A percentile compares a stretch with the other conserved stretches of the same genome.
Evolutionary conservation across 2,329 filamentous ascomycete genomes (phyloP).

Genomic region (Acrodontium crateriforme): DNA sequence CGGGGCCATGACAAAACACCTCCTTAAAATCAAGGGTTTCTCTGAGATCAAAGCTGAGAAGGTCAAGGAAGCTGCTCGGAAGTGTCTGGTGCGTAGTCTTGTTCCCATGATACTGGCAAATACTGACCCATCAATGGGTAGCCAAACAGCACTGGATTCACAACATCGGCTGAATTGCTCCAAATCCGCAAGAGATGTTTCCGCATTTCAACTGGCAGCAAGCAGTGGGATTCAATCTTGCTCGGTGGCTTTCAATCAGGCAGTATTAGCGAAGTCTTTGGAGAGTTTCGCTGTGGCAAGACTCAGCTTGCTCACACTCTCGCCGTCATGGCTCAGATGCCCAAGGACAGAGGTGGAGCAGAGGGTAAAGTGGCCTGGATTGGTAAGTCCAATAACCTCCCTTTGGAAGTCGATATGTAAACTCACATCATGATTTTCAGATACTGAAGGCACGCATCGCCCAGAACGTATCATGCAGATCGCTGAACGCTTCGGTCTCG

Average conservation of each 20-base stretch:
- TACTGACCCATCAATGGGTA: neutral
- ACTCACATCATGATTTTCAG: constrained; percentile 1
- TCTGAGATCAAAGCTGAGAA: constrained; percentile 59
- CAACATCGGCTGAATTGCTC: constrained; percentile 51
- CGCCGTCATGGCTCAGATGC: constrained; percentile 47
- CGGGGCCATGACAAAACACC: constrained; percentile 43
- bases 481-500: constrained; percentile 49
- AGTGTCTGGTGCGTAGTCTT: constrained; percentile 36
- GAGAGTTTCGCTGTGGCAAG: constrained; percentile 53
- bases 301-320: constrained; percentile 57
- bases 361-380: constrained; percentile 59
- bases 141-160: constrained; percentile 46
- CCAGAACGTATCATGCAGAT: constrained; percentile 55
- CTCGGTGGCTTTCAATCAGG: constrained; percentile 55
- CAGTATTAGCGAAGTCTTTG: constrained; percentile 53
- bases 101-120: no score
- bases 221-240: constrained; percentile 51
- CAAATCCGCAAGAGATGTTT: constrained; percentile 50
- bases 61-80: constrained; percentile 52
- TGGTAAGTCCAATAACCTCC: constrained; percentile 24
- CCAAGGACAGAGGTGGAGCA: constrained; percentile 47
- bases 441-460: constrained; percentile 52
- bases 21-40: constrained; percentile 56
- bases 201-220: constrained; percentile 55
- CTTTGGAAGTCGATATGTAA: neutral